Evolutionary conservation across 2,329 filamentous ascomycete genomes (phyloP), one percentile per base, ranked within the genome.

Genomic region (Emericellopsis atlantica): DNA sequence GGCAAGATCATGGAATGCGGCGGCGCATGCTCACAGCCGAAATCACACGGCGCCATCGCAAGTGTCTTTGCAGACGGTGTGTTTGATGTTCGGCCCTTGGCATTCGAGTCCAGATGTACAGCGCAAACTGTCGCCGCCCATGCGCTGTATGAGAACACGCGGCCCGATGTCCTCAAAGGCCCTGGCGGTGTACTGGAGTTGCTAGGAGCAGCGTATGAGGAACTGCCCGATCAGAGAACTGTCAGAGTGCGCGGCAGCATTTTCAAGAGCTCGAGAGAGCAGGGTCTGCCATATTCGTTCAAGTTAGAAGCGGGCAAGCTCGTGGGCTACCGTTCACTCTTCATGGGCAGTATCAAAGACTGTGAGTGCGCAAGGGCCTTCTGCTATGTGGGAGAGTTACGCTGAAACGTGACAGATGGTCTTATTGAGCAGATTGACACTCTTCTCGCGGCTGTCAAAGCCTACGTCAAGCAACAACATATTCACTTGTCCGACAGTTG

Each of bases 1-100:
- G 72, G 66, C 0, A 65, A 76, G 54, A 67, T 74, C 9, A 58
- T 74, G 53, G 71, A 74, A 46, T 75, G 70, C 16, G 70, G 69
- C 1, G 60, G 66, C 0, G 46, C 58, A 1, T 74, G 70, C 46
- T 62, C 68, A 0, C 50, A 55, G 0, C 71, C 70, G 0, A 69
- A 62, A 8, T 41, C 39, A 7, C 33, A 37, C 15, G 64, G 60
- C 5, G 63, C 61, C 4, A 48, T 64, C 1, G 62, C 66, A 0
- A 66, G 61, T 0, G 46, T 71, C 0, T 64, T 62, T 2, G 29
- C 41, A 0, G 51, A 63, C 14, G 65, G 67, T 0, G 11, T 48
- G 0, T 76, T 75, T 41, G 68, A 74, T 35, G 55, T 75, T 4
- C 48, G 50, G 2, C 69, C 71, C 0, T 48, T 64, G 0, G 54